Evolutionary conservation across 192 early-diverging fungal genomes (phyloP).

Genomic region (Linnemannia schmuckeri): DNA sequence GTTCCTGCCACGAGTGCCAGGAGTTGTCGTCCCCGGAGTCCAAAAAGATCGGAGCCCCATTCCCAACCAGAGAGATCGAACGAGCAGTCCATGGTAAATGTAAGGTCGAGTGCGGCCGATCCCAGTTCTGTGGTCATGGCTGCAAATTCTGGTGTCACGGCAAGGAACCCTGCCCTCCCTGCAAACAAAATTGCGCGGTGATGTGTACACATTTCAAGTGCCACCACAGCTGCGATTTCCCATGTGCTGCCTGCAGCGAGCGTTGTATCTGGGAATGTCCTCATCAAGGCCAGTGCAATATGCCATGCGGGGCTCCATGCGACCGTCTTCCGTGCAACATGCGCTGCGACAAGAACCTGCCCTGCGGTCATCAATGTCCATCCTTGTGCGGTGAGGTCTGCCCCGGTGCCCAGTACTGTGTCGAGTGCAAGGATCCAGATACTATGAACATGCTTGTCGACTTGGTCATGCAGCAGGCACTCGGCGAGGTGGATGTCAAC

Average conservation of each 20-base stretch:
- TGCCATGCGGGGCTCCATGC: slow-evolving; percentile 71
- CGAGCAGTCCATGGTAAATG: slow-evolving; percentile 52
- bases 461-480: slow-evolving; percentile 34
- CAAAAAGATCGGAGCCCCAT: neutral
- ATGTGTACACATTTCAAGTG: slow-evolving; percentile 62
- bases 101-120: slow-evolving; percentile 42
- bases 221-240: slow-evolving; percentile 38
- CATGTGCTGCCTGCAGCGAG: slow-evolving; percentile 62
- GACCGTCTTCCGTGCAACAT: slow-evolving; percentile 68
- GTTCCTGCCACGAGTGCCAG: slow-evolving; percentile 56
- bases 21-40: slow-evolving; percentile 15
- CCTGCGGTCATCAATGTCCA: slow-evolving; percentile 65
- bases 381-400: slow-evolving; percentile 64
- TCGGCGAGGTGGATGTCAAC: slow-evolving; percentile 59
- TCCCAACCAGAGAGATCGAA: neutral
- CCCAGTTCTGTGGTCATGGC: slow-evolving; percentile 51
- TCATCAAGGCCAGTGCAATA: slow-evolving; percentile 60
- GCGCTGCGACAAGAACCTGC: slow-evolving; percentile 58
- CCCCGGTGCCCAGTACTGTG: slow-evolving; percentile 40
- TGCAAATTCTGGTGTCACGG: slow-evolving; percentile 33
- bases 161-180: slow-evolving; percentile 56
- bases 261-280: slow-evolving; percentile 65
- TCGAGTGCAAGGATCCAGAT: slow-evolving; percentile 40
- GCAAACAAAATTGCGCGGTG: slow-evolving; percentile 52
- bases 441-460: slow-evolving; percentile 45